Conservation (phyloP, 495 filamentous ascomycete species). For the Aspergillus saccharolyticus region DNA sequence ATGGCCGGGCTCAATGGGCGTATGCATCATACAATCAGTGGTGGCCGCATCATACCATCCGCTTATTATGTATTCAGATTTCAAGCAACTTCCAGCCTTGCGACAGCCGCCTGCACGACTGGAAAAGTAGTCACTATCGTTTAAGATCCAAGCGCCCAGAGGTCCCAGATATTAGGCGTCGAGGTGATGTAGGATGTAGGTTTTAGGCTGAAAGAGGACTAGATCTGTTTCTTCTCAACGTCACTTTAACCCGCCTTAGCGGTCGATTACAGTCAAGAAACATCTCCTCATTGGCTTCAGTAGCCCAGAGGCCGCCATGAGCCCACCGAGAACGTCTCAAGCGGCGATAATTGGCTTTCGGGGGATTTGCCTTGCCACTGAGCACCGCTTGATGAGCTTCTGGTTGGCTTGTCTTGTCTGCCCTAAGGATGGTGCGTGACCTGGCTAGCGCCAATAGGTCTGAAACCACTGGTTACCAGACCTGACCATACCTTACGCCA, state of each 20-base stretch:
- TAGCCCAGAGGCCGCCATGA: slow-evolving; percentile 11
- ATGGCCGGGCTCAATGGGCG: slow-evolving; percentile 1
- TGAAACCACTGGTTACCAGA: not conserved
- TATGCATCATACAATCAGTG: slow-evolving; percentile 16
- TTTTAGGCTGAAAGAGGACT: slow-evolving; percentile 8
- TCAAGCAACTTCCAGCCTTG: slow-evolving; percentile 11
- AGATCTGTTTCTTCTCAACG: slow-evolving; percentile 11
- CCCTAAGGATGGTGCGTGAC: slow-evolving; percentile 34
- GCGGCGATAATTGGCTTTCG: slow-evolving; percentile 17
- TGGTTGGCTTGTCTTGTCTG: slow-evolving; percentile 17
- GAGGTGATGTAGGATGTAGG: slow-evolving; percentile 5
- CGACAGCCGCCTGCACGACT: slow-evolving; percentile 15
- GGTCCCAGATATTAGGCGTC: slow-evolving; percentile 9
- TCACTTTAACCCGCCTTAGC: slow-evolving; percentile 16
- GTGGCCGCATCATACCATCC: slow-evolving; percentile 5
- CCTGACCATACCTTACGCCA: not conserved
- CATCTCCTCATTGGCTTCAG: slow-evolving; percentile 10
- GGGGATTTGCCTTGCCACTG: slow-evolving; percentile 23
- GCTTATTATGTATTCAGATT: slow-evolving; percentile 1
- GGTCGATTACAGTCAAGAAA: slow-evolving; percentile 12
- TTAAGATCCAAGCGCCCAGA: slow-evolving; percentile 4
- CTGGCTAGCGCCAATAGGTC: slow-evolving; percentile 10
- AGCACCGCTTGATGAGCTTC: slow-evolving; percentile 15
- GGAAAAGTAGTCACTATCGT: not conserved
- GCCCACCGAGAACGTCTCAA: slow-evolving; percentile 9